Evolutionary conservation across 2,329 filamentous ascomycete species (phyloP).

Genomic region (Falciphora oryzae): DNA sequence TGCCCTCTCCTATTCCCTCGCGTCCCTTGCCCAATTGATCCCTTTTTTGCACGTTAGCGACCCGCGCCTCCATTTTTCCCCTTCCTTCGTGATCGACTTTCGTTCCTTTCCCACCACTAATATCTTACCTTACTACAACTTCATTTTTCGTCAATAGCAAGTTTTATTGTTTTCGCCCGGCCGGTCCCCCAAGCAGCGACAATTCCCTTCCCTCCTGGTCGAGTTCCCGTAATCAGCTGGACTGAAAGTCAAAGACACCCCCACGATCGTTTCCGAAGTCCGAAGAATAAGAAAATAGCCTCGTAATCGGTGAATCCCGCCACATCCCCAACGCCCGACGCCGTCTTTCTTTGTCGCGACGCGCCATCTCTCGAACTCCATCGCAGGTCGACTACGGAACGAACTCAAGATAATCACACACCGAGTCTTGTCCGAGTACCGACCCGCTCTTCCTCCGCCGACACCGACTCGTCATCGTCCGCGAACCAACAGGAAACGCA

Average conservation of each 20-base stretch:
- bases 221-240: slow-evolving; percentile 1
- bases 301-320: background rate
- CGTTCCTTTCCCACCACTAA: background rate
- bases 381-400: background rate
- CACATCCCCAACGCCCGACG: background rate
- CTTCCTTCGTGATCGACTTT: slow-evolving; percentile 1
- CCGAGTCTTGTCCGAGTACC: background rate
- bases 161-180: background rate
- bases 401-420: background rate
- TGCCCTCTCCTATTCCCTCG: background rate
- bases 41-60: background rate
- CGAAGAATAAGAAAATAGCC: background rate
- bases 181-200: background rate
- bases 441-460: background rate
- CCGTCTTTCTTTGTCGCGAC: background rate
- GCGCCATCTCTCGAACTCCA: background rate
- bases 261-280: background rate
- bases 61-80: background rate
- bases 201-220: background rate
- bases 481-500: background rate
- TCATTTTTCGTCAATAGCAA: background rate
- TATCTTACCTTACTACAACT: background rate
- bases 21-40: background rate
- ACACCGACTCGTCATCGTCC: background rate
- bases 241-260: background rate